A percentile compares a stretch with the other conserved stretches of the same genome.
These are phyloP conservation scores for Epicoccum sorghinum DNA, from an alignment of 2,329 filamentous ascomycete species.

Conservation along the genomic window DNA sequence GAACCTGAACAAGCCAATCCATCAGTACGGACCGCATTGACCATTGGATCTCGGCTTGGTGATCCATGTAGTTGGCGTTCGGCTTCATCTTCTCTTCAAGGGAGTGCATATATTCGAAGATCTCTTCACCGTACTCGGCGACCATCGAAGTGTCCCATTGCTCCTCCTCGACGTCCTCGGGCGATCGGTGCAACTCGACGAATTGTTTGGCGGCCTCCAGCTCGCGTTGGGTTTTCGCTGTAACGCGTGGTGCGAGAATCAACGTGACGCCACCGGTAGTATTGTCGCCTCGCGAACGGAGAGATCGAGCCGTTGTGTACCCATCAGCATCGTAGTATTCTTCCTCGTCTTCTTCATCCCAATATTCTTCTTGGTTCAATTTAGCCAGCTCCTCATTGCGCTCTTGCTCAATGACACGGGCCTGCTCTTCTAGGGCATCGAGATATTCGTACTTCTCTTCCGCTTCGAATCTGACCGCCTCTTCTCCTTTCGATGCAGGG, in stretches of 20 bases:
- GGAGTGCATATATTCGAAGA: constrained; percentile 88
- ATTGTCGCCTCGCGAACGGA: constrained; percentile 76
- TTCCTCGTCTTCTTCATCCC: constrained; percentile 75
- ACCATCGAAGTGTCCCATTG: constrained; percentile 97
- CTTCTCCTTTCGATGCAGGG: constrained; percentile 17
- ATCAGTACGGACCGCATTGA: constrained; percentile 97
- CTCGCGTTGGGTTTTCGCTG: constrained; percentile 72
- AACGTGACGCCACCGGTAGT: constrained; percentile 69
- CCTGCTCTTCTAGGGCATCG: constrained; percentile 46
- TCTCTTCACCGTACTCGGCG: constrained; percentile 93
- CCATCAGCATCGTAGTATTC: constrained; percentile 74
- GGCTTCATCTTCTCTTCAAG: constrained; percentile 90
- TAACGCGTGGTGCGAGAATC: constrained; percentile 75
- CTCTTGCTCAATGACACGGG: constrained; percentile 43
- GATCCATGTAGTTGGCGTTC: constrained; percentile 94
- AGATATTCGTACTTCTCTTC: constrained; percentile 45
- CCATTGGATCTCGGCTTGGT: constrained; percentile 97
- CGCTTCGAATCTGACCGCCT: constrained; percentile 24
- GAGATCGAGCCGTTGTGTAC: constrained; percentile 77
- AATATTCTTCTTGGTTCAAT: constrained; percentile 71
- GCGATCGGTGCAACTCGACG: constrained; percentile 69
- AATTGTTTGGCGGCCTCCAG: constrained; percentile 70
- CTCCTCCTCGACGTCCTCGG: constrained; percentile 86
- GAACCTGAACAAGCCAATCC: constrained; percentile 98
- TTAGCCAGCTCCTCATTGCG: constrained; percentile 46